Conservation (phyloP, 73 alveolate species). For the Durusdinium trenchii region DNA sequence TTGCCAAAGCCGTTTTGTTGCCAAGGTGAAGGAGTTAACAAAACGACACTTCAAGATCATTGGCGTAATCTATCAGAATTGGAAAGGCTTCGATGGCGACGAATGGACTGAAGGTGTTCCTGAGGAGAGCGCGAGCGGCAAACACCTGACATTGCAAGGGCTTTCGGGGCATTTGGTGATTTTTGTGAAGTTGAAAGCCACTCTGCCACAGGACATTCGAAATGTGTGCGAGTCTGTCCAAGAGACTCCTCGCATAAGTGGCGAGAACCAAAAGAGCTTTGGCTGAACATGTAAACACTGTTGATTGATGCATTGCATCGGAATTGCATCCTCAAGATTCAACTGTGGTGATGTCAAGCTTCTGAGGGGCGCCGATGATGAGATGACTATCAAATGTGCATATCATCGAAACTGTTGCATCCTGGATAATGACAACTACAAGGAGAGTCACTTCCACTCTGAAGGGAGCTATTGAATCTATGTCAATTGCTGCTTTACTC, state of each 20-base stretch:
- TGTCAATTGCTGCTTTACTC: too few relatives aligned
- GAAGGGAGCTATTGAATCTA: too few relatives aligned
- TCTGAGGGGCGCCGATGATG: slow-evolving; percentile 84
- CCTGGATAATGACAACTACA: slow-evolving; percentile 90
- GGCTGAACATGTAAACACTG: neutral
- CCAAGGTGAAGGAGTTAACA: slow-evolving; percentile 50
- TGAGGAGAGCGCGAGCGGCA: slow-evolving; percentile 35
- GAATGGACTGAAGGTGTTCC: neutral
- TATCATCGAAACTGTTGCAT: slow-evolving; percentile 72
- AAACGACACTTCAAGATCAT: slow-evolving; percentile 41
- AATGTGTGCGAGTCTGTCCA: slow-evolving; percentile 54
- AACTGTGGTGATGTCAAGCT: neutral
- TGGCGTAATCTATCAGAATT: slow-evolving; percentile 70
- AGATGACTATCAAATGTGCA: slow-evolving; percentile 86
- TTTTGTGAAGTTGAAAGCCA: too few relatives aligned
- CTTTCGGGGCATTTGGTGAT: too few relatives aligned
- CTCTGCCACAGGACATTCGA: slow-evolving; percentile 61
- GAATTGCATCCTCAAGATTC: neutral
- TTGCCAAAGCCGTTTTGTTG: neutral
- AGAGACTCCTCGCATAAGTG: slow-evolving; percentile 35
- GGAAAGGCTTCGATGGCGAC: slow-evolving; percentile 55
- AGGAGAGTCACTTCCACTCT: too few relatives aligned
- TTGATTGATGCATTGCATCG: neutral
- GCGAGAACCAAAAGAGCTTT: slow-evolving; percentile 27
- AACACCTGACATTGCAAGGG: too few relatives aligned